Conservation (phyloP, 768 basidiomycete genomes). For the Cystofilobasidium ferigula region DNA sequence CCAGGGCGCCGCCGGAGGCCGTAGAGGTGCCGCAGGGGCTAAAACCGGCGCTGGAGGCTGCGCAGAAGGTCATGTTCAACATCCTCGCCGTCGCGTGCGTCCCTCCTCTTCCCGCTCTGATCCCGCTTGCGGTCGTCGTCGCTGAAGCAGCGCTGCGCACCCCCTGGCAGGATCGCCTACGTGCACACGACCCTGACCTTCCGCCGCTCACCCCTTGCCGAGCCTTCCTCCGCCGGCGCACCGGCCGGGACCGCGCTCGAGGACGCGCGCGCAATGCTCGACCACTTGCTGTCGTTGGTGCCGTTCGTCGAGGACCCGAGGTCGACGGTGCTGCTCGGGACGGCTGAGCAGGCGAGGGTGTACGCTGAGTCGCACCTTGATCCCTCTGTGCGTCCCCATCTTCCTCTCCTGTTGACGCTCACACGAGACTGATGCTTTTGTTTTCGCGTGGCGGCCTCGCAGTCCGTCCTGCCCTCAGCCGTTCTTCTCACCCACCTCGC, state of each 20-base stretch:
- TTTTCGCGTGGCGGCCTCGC: not conserved
- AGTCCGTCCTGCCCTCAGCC: not conserved
- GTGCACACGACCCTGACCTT: constrained; percentile 19
- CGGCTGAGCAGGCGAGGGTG: constrained; percentile 4
- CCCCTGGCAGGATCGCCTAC: constrained; percentile 10
- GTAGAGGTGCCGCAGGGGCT: constrained; percentile 36
- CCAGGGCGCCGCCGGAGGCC: constrained; percentile 39
- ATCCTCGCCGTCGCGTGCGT: constrained; percentile 57
- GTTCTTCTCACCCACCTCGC: not conserved
- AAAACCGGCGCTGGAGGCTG: constrained; percentile 35
- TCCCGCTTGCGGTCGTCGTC: too few species aligned
- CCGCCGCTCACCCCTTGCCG: constrained; percentile 5
- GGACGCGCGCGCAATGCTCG: not conserved
- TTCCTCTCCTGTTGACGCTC: not conserved
- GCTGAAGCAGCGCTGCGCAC: too few species aligned
- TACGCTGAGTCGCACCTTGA: constrained; percentile 3
- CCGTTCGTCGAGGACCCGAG: constrained; percentile 19
- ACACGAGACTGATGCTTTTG: not conserved
- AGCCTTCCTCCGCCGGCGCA: not conserved
- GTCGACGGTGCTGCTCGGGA: constrained; percentile 8
- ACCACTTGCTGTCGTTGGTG: constrained; percentile 22
- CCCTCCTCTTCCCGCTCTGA: not conserved
- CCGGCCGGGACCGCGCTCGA: not conserved
- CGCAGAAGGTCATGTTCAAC: constrained; percentile 52
- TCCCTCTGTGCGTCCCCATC: not conserved